Base-by-base conservation (phyloP, 2,329 filamentous ascomycete species). In the Trichoderma citrinoviride region DNA sequence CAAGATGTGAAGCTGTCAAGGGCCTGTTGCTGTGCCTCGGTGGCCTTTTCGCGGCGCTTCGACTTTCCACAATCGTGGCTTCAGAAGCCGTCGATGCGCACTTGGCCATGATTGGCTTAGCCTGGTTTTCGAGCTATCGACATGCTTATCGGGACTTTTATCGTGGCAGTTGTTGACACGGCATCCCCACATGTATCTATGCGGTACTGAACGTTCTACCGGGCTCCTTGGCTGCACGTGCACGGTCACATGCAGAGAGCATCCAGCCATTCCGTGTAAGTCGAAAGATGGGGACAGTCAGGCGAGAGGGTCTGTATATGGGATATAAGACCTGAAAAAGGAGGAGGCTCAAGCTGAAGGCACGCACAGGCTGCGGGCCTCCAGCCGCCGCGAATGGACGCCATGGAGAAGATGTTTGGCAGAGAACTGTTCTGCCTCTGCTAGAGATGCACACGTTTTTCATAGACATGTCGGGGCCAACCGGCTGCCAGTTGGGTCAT, bases 41-140 rank as follows among this genome's bases (percentile, higher is more conserved):
- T 68, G 65, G 68, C 68, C 68, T 69, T 68, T 69, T 69, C 56
- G 64, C 60, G 40, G 29, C 23, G 29, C 58, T 49, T 66, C 44
- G 50, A 67, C 41, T 54, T 66, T 61, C 27, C 37, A 52, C 64
- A 52, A 44, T 64, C 52, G 60, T 66, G 64, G 64, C 65, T 64
- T 46, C 37, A 56, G 50, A 62, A 63, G 10, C n/a, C 46, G 57
- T 44, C 33, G 25, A 46, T 25, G 47, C 41, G 33, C 58, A 37
- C 64, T 57, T 63, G 61, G n/a, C 64, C 37, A 17, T 63, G 58
- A 63, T 63, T 63, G 64, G 64, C 27, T 56, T 56, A 66, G 64
- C 64, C 47, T 1, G n/a, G 7, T 19, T 40, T 40, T 12, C 7
- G 40, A 62, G 40, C 58, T 54, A 44, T 44, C 40, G 21, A 15